Evolutionary conservation across 2,329 filamentous ascomycete genomes (phyloP), one percentile per base, ranked within the genome.

Genomic region (Arthrobotrys pseudoclavata): DNA sequence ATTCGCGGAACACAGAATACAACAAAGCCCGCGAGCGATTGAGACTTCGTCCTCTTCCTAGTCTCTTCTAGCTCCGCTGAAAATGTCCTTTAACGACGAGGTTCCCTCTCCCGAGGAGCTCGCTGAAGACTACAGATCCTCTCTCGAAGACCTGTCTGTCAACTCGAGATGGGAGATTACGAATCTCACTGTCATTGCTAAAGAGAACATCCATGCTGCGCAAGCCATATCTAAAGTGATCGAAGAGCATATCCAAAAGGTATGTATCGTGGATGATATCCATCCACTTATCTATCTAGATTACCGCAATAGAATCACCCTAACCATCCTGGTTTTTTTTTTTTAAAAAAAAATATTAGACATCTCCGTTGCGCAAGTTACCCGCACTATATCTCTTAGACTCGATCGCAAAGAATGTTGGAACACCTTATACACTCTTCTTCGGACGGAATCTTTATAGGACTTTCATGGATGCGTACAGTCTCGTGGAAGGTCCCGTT

Each of bases 331-430:
- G 10, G 5, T 9, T 10, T 40, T 40, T 40, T 12, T 40, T 13
- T 12, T 40, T n/a, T n/a, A n/a, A n/a, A 7, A 15, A 50, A n/a
- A 72, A 52, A 63, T 61, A 48, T 80, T 85, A 99, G 96, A 93
- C 92, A 68, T 89, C 93, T 53, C 94, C 96, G 45, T 88, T 90
- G 78, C 94, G 94, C 84, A 99, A 98, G 83, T 87, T 99, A 1
- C 94, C 96, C 18, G 93, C 96, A n/a, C 88, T 99, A 29, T 99
- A 98, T 85, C 93, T 99, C 80, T 91, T 99, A 82, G 96, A 99
- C 85, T 98, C 95, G 15, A 95, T 99, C 79, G 94, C 97, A 83
- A 99, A 99, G 85, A 98, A 99, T 86, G 94, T 99, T 79, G 96
- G 96, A 78, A 97, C 95, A 0, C 96, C 96, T 6, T 99, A 99